These are phyloP conservation scores for Arctium lappa DNA, from an alignment of 129 eudicot species.

Conservation along the genomic window DNA sequence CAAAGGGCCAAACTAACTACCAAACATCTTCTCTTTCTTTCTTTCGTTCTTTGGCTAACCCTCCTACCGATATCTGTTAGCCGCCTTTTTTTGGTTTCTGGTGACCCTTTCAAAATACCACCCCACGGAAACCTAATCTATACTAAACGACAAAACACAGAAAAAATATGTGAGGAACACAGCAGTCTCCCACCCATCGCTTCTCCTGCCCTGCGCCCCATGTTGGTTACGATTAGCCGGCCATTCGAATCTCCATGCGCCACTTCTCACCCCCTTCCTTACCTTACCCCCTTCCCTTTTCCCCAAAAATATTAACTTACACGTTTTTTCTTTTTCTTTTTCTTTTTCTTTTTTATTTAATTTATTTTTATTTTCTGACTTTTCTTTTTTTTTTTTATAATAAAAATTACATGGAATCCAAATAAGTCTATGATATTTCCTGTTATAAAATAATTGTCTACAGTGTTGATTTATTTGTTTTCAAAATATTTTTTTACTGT, in stretches of 20 bases:
- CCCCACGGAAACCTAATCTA: background rate
- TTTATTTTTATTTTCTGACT: no score
- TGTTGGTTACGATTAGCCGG: slow-evolving; percentile 9
- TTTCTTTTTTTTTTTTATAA: no score
- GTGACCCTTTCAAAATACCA: background rate
- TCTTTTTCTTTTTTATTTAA: no score
- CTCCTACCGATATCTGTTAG: background rate
- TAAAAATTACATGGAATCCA: no score
- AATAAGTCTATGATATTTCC: no score
- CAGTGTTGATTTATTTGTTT: no score
- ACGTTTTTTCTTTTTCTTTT: no score
- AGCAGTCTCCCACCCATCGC: no score
- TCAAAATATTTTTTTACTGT: no score
- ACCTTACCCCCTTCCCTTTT: background rate
- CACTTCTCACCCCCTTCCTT: background rate
- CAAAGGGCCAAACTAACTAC: background rate
- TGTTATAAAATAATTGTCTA: no score
- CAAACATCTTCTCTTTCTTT: no score
- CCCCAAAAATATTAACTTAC: no score
- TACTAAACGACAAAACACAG: background rate
- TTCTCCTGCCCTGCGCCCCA: background rate
- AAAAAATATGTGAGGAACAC: background rate
- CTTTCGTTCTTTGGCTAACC: background rate
- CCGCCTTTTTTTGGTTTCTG: slow-evolving; percentile 9
- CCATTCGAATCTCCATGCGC: slow-evolving; percentile 14